Evolutionary conservation across 345 rosid species (phyloP), one percentile per base, ranked within the genome.

Genomic region (Chamaenerion angustifolium): DNA sequence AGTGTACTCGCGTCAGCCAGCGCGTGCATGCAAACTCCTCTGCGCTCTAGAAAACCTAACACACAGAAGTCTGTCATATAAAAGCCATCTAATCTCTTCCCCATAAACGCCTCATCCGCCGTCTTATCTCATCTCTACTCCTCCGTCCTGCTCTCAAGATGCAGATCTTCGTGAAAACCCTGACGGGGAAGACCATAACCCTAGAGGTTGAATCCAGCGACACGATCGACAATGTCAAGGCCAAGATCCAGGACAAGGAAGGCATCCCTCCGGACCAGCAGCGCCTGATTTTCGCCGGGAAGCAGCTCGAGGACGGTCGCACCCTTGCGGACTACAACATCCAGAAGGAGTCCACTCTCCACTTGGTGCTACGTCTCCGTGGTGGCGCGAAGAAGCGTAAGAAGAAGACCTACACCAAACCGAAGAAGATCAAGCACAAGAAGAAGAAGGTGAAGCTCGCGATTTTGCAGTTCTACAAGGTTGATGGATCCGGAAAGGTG

Each of bases 81-180:
- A 42, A 40, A 19, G 0, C 14, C 21, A 12, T 14, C 23, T 10
- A 4, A 14, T 3, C 41, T 11, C 15, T 6, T 0, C 14, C 0
- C 4, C 0, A 18, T 42, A 1, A 6, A 40, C 35, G 12, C 44
- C 46, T 53, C 37, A 8, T 14, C 12, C 40, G 15, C 16, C 46
- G n/a, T 16, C 1, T 8, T 18, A 21, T 10, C 2, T 8, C 31
- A 21, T 10, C 2, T 25, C 31, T 16, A 49, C 46, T 4, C 9
- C 37, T 19, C 6, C 17, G 16, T 31, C 11, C 27, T 10, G 35
- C 40, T 47, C 42, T 35, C 16, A 48, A 52, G 49, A 79, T 79
- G 86, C 86, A 79, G 82, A 79, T 79, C 48, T 79, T 79, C 60
- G 86, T 79, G 67, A 79, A 79, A 74, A 76, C 86, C 80, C 76